These are phyloP conservation scores for Biscogniauxia sp. DNA, from an alignment of 2,329 filamentous ascomycete genomes.

Conservation along the genomic window DNA sequence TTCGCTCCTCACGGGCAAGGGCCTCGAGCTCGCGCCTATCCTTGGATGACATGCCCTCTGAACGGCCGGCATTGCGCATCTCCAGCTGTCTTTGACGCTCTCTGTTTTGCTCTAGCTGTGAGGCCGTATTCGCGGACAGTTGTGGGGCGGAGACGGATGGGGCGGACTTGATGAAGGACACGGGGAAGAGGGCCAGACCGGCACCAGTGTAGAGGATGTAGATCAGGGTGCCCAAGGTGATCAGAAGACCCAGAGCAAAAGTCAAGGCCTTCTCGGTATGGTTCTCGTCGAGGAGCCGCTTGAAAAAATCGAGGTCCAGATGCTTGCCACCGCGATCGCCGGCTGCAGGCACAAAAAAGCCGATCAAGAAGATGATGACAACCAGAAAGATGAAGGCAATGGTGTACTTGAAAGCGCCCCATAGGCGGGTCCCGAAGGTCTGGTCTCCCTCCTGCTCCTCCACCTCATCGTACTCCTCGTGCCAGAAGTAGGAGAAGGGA, in stretches of 20 bases:
- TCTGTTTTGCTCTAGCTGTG: slow-evolving; percentile 81
- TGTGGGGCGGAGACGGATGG: slow-evolving; percentile 81
- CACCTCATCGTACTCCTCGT: slow-evolving; percentile 94
- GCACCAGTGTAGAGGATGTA: slow-evolving; percentile 88
- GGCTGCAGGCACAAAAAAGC: slow-evolving; percentile 88
- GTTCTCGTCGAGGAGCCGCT: slow-evolving; percentile 76
- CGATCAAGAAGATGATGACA: slow-evolving; percentile 81
- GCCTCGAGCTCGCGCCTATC: slow-evolving; percentile 86
- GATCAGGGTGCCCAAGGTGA: slow-evolving; percentile 80
- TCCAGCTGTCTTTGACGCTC: slow-evolving; percentile 92
- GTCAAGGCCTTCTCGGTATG: slow-evolving; percentile 90
- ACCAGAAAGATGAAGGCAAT: slow-evolving; percentile 78
- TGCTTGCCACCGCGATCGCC: slow-evolving; percentile 63
- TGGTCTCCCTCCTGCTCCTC: slow-evolving; percentile 77
- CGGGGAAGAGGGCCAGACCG: slow-evolving; percentile 83
- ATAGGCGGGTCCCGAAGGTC: slow-evolving; percentile 67
- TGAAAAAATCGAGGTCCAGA: slow-evolving; percentile 89
- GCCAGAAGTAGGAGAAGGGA: slow-evolving; percentile 97
- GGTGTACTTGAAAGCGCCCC: slow-evolving; percentile 89
- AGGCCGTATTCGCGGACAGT: slow-evolving; percentile 71
- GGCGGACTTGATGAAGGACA: slow-evolving; percentile 88
- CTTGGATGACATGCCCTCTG: slow-evolving; percentile 74
- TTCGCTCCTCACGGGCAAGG: slow-evolving; percentile 86
- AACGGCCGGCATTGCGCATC: slow-evolving; percentile 73
- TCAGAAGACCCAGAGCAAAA: slow-evolving; percentile 84